Conservation (phyloP, 768 basidiomycete species). For the Termitomyces sp. region DNA sequence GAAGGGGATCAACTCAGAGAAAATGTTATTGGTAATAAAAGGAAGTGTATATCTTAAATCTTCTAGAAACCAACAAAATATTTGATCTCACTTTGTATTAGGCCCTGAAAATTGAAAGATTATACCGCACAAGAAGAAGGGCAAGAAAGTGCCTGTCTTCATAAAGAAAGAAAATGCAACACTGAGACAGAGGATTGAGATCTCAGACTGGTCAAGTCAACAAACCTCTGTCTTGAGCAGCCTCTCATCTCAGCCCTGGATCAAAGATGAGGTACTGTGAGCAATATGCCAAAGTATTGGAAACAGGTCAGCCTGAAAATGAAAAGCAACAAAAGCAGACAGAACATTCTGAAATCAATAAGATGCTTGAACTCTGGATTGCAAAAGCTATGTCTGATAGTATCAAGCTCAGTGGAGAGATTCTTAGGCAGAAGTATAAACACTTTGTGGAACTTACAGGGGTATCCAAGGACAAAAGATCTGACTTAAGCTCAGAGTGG, state of each 20-base stretch:
- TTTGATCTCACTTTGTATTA: neutral
- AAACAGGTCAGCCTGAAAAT: neutral
- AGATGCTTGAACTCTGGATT: slow-evolving; percentile 12
- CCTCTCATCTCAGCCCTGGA: no score
- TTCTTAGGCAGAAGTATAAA: no score
- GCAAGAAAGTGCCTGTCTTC: no score
- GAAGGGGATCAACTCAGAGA: neutral
- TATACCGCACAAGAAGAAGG: neutral
- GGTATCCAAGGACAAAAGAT: no score
- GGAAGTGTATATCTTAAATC: neutral
- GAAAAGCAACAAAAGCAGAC: neutral
- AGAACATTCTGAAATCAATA: neutral
- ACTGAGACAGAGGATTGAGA: neutral
- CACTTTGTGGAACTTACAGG: no score
- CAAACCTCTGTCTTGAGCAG: no score
- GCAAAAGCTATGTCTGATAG: slow-evolving; percentile 22
- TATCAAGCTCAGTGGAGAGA: slow-evolving; percentile 30
- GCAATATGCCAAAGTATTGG: neutral
- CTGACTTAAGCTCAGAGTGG: no score
- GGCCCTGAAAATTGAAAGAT: neutral
- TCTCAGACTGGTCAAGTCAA: no score
- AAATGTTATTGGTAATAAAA: neutral
- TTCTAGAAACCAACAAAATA: neutral
- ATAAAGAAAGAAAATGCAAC: neutral
- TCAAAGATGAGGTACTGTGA: neutral